Conservation (phyloP, 2,329 filamentous ascomycete species). For the Cryphonectria radicalis region DNA sequence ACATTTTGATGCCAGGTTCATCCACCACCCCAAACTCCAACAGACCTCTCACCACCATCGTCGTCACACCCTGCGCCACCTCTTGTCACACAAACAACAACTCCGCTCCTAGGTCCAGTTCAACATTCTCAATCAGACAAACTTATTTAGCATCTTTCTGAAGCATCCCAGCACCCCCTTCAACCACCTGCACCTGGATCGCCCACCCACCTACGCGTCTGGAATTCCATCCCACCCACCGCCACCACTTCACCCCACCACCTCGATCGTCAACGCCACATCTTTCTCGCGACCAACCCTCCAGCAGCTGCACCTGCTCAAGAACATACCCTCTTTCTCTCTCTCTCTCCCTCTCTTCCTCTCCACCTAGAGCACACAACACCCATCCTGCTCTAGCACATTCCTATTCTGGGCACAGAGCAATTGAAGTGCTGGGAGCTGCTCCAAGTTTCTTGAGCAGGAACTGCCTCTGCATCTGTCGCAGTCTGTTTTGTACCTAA, state of each 20-base stretch:
- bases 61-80: conserved; percentile 4
- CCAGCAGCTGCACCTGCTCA: not conserved
- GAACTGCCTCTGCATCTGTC: not conserved
- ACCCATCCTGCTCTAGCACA: not conserved
- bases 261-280: not conserved
- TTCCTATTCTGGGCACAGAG: not conserved
- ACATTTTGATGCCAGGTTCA: conserved; percentile 15
- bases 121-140: not conserved
- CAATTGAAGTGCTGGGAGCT: not conserved
- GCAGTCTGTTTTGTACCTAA: not conserved
- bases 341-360: not conserved
- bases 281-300: not conserved
- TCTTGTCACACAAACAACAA: conserved; percentile 1
- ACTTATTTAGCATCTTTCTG: not conserved
- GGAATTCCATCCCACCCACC: not conserved
- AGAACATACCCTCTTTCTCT: not conserved
- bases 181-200: not conserved
- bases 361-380: not conserved
- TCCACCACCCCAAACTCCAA: conserved; percentile 3
- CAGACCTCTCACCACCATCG: not conserved
- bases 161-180: conserved; percentile 2
- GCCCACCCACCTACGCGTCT: not conserved
- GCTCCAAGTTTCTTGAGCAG: not conserved
- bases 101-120: not conserved
- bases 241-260: conserved; percentile 4